Percentiles rank a stretch among this genome's conserved stretches.
These are phyloP conservation scores for Azolla pinnata DNA, from an alignment of 75 land plant genomes.

Conservation along the genomic window DNA sequence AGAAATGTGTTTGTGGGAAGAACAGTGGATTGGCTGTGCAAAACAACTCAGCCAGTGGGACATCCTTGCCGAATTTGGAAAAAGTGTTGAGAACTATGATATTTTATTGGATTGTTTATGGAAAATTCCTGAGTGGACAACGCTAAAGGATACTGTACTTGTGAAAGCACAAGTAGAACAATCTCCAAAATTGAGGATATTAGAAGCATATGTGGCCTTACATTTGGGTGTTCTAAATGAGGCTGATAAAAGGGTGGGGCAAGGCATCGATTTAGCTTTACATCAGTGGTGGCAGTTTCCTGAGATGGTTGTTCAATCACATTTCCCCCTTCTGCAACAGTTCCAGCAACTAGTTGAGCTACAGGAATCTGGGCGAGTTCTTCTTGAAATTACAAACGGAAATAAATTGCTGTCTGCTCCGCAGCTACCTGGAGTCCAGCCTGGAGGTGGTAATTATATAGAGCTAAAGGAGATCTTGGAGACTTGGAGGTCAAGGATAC, in stretches of 20 bases:
- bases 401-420: conserved; percentile 57
- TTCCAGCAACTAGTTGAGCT: conserved; percentile 98
- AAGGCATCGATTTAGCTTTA: conserved; percentile 90
- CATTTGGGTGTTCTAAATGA: conserved; percentile 83
- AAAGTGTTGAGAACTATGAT: conserved; percentile 84
- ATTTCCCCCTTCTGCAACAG: conserved; percentile 90
- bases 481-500: conserved; percentile 93
- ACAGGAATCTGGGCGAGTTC: conserved; percentile 80
- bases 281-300: conserved; percentile 99
- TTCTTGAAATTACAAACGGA: conserved; percentile 90
- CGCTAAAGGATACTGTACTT: conserved; percentile 76
- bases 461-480: conserved; percentile 97
- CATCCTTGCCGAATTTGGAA: conserved; percentile 79
- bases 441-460: conserved; percentile 36
- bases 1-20: conserved; percentile 99
- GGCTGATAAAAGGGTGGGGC: conserved; percentile 67
- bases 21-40: conserved; percentile 95
- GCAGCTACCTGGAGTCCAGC: conserved; percentile 45
- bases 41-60: conserved; percentile 95
- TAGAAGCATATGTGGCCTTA: conserved; percentile 82
- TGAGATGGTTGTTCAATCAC: conserved; percentile 88
- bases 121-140: conserved; percentile 86
- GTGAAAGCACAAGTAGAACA: conserved; percentile 98
- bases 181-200: conserved; percentile 69
- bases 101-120: conserved; percentile 75